Evolutionary conservation across 2,329 filamentous ascomycete genomes (phyloP), one percentile per base, ranked within the genome.

Genomic region (Aspergillus pseudonomiae): DNA sequence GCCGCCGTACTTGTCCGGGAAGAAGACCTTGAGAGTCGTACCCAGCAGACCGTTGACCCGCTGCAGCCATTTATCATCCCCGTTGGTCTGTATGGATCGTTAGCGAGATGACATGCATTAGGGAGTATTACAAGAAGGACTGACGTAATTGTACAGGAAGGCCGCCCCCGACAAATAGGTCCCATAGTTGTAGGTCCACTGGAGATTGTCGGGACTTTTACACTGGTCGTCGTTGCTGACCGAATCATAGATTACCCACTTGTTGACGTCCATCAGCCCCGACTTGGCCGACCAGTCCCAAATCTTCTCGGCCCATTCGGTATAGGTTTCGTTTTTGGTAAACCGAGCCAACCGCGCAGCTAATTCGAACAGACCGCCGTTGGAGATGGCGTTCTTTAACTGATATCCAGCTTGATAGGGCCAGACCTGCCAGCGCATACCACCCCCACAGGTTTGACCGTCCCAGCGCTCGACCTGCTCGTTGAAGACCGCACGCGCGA

Each of bases 401-500:
- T 87, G 84, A 75, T 92, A 88, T 4, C 92, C 92, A 66, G 88
- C 88, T 74, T 95, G 94, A 68, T 84, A 85, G 1, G 84, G 79
- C 75, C 89, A 93, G 68, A 96, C 93, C 80, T 96, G 92, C 91
- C 91, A 94, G 61, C 86, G 83, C 56, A 94, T 80, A 5, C 52
- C 52, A 55, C 52, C 52, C 6, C 52, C 52, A 39, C 52, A 55
- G 21, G 32, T 39, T 19, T 32, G 30, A 21, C n/a, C 6, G 16
- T 55, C 52, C 52, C 52, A 55, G 52, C 52, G 52, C 52, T 26
- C 52, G 24, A 24, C 12, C 32, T 55, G 52, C 32, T 55, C 52
- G 52, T 55, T 55, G 52, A 55, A 55, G 12, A 55, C 52, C 12
- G 52, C 52, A 24, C 52, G 52, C 32, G 52, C 52, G 19, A 55